A percentile compares a stretch with the other conserved stretches of the same genome.
Evolutionary conservation across 495 filamentous ascomycete genomes (phyloP).

Genomic region (Polyplosphaeria fusca): DNA sequence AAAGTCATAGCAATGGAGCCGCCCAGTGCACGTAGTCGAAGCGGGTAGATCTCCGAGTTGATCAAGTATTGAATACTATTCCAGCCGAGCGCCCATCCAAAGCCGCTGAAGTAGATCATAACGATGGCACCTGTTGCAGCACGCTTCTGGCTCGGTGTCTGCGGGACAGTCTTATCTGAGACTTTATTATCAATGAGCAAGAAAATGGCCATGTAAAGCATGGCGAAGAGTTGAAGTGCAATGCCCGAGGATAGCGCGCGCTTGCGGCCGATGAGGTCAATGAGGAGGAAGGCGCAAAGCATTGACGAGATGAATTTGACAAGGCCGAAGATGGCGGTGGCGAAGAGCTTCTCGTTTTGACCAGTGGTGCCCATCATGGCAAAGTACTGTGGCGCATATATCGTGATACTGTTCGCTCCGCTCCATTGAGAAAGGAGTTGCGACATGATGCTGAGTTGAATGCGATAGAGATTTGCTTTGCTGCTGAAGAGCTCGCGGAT

Average conservation of each 20-base stretch:
- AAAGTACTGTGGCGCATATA: conserved; percentile 60
- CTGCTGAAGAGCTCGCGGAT: conserved; percentile 60
- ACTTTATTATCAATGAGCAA: conserved; percentile 40
- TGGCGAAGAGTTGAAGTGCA: conserved; percentile 57
- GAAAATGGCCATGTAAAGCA: conserved; percentile 68
- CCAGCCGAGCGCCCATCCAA: conserved; percentile 70
- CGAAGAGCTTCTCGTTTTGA: conserved; percentile 58
- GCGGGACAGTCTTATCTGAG: conserved; percentile 7
- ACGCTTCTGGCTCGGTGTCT: conserved; percentile 22
- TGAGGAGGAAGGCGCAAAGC: conserved; percentile 65
- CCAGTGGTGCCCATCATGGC: conserved; percentile 60
- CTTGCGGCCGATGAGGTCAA: conserved; percentile 72
- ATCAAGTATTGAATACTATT: conserved; percentile 74
- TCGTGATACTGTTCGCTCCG: conserved; percentile 58
- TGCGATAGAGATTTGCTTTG: conserved; percentile 60
- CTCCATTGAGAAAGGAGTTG: conserved; percentile 65
- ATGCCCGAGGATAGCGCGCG: conserved; percentile 65
- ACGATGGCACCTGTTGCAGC: conserved; percentile 39
- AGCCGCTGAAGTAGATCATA: conserved; percentile 38
- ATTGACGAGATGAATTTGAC: conserved; percentile 64
- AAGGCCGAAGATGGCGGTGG: conserved; percentile 68
- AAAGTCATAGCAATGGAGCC: conserved; percentile 43
- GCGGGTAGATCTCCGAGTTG: conserved; percentile 71
- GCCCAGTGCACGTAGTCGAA: conserved; percentile 41
- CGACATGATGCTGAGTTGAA: conserved; percentile 56